Percentiles rank a stretch among this genome's conserved stretches.
These are phyloP conservation scores for Lepraria neglecta DNA, from an alignment of 495 filamentous ascomycete species.

Conservation along the genomic window DNA sequence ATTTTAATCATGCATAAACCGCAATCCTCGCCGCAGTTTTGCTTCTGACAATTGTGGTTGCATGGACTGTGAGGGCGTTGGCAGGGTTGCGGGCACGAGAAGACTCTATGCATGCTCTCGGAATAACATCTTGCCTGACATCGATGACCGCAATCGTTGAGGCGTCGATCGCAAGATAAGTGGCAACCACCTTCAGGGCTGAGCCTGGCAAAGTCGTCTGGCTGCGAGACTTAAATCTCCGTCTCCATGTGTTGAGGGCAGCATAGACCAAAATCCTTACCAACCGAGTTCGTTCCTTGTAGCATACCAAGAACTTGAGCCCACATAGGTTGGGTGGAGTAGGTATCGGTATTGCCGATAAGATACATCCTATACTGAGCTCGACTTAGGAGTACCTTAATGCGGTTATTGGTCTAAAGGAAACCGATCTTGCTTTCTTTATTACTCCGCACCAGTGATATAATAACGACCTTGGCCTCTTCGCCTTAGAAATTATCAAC, in stretches of 20 bases:
- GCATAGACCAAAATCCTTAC: conserved; percentile 47
- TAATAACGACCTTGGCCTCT: conserved; percentile 72
- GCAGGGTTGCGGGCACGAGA: conserved; percentile 52
- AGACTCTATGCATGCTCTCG: conserved; percentile 48
- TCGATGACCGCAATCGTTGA: conserved; percentile 54
- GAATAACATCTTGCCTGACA: conserved; percentile 60
- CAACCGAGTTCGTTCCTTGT: conserved; percentile 43
- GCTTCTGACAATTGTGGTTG: conserved; percentile 49
- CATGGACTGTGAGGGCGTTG: conserved; percentile 45
- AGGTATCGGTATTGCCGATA: conserved; percentile 63
- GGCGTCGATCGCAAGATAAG: conserved; percentile 45
- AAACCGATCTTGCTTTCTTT: conserved; percentile 59
- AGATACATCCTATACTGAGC: conserved; percentile 82
- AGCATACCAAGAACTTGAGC: conserved; percentile 54
- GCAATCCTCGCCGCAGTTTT: conserved; percentile 44
- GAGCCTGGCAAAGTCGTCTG: conserved; percentile 55
- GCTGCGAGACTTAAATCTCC: conserved; percentile 47
- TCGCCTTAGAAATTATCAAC: conserved; percentile 73
- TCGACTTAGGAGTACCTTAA: conserved; percentile 70
- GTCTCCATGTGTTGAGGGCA: conserved; percentile 64
- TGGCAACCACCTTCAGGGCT: conserved; percentile 68
- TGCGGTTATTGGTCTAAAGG: conserved; percentile 65
- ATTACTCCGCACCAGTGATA: conserved; percentile 78
- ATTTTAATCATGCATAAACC: conserved; percentile 38
- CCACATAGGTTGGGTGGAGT: conserved; percentile 61